These are phyloP conservation scores for Fusarium palustre DNA, from an alignment of 2,329 filamentous ascomycete species.

Conservation along the genomic window DNA sequence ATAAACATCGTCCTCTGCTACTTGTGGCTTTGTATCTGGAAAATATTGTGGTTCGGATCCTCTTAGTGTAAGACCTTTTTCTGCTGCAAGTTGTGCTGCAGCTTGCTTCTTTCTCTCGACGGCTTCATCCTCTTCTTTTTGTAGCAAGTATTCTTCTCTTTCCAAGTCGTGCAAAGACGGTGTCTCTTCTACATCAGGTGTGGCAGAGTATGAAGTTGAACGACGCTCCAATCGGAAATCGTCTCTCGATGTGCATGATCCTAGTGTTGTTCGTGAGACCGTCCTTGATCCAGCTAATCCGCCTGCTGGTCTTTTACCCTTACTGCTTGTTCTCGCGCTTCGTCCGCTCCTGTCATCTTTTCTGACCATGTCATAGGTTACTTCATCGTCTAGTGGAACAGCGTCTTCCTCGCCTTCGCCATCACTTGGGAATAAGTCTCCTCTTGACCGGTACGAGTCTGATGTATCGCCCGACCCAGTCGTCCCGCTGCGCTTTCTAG, in stretches of 20 bases:
- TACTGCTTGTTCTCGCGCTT: slow-evolving; percentile 67
- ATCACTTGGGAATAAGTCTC: slow-evolving; percentile 91
- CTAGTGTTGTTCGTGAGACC: slow-evolving; percentile 69
- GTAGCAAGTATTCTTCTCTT: slow-evolving; percentile 64
- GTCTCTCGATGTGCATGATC: slow-evolving; percentile 55
- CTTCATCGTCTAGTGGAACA: slow-evolving; percentile 91
- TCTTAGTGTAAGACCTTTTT: slow-evolving; percentile 58
- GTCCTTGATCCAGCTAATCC: slow-evolving; percentile 60
- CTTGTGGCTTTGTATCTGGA: slow-evolving; percentile 44
- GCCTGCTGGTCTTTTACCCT: slow-evolving; percentile 64
- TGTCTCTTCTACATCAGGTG: slow-evolving; percentile 54
- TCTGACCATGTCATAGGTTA: slow-evolving; percentile 83
- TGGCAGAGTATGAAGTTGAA: slow-evolving; percentile 48
- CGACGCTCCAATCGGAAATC: slow-evolving; percentile 46
- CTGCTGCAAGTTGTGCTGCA: slow-evolving; percentile 63
- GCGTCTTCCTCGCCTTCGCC: slow-evolving; percentile 89
- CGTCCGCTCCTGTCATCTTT: slow-evolving; percentile 77
- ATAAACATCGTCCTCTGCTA: slow-evolving; percentile 51
- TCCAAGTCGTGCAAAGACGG: slow-evolving; percentile 65
- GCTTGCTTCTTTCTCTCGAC: slow-evolving; percentile 65
- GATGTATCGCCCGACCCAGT: slow-evolving; percentile 83
- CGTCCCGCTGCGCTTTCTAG: slow-evolving; percentile 77
- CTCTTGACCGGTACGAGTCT: slow-evolving; percentile 87
- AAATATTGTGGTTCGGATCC: slow-evolving; percentile 19
- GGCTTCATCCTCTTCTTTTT: slow-evolving; percentile 65